A percentile compares a stretch with the other conserved stretches of the same genome.
These are phyloP conservation scores for Xylariaceae sp. DNA, from an alignment of 2,329 filamentous ascomycete species.

Conservation along the genomic window DNA sequence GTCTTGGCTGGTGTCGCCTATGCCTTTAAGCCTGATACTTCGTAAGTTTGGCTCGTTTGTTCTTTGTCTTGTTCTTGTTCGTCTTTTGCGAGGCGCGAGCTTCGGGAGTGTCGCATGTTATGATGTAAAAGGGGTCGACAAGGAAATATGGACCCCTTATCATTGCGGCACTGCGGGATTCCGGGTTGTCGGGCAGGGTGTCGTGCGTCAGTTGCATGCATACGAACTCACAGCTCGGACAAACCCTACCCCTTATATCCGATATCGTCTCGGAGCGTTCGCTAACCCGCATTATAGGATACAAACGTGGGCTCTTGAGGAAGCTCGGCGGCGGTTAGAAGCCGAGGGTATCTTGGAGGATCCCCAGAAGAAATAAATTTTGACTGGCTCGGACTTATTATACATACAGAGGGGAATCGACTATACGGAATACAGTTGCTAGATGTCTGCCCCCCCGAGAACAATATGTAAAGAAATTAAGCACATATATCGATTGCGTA, in stretches of 20 bases:
- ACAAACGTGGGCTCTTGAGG: constrained; percentile 98
- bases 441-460: no score
- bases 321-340: constrained; percentile 91
- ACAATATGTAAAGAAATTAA: no score
- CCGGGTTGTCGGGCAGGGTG: no score
- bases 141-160: neutral
- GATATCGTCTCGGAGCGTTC: neutral
- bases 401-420: neutral
- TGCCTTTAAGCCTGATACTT: constrained; percentile 97
- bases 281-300: constrained; percentile 57
- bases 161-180: neutral
- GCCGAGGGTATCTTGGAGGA: constrained; percentile 90
- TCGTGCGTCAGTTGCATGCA: no score
- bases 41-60: constrained; percentile 58
- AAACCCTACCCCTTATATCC: neutral
- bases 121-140: neutral
- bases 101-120: neutral
- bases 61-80: neutral
- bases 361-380: constrained; percentile 51
- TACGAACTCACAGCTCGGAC: neutral
- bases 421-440: neutral
- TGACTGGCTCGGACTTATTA: neutral
- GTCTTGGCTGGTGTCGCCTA: constrained; percentile 71
- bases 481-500: no score
- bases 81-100: neutral